Conservation (phyloP, 2,329 filamentous ascomycete species). For the Helicocarpus griseus region DNA sequence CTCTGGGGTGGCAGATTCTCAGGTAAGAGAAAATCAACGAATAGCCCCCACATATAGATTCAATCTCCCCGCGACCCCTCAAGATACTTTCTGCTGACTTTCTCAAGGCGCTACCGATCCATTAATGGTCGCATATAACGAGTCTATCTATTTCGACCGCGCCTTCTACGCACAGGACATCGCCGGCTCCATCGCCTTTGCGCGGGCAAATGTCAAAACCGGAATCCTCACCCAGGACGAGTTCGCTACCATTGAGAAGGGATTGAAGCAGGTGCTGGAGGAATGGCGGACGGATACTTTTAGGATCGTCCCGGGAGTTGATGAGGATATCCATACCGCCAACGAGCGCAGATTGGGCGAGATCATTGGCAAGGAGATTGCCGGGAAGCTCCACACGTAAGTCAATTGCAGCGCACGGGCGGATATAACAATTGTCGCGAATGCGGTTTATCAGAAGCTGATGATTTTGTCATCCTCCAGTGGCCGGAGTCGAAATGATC, state of each 20-base stretch:
- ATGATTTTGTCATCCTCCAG: slow-evolving; percentile 2
- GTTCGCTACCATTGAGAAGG: slow-evolving; percentile 59
- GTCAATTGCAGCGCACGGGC: no score
- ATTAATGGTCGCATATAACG: slow-evolving; percentile 73
- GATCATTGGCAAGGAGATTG: slow-evolving; percentile 75
- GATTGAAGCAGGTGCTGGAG: slow-evolving; percentile 45
- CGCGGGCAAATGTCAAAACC: slow-evolving; percentile 60
- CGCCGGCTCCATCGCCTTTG: slow-evolving; percentile 64
- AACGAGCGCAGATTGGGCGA: slow-evolving; percentile 57
- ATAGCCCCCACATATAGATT: slow-evolving; percentile 8
- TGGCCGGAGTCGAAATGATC: slow-evolving; percentile 78
- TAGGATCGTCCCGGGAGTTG: slow-evolving; percentile 17
- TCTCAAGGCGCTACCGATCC: slow-evolving; percentile 60
- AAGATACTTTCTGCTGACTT: neutral
- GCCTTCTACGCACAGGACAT: slow-evolving; percentile 68
- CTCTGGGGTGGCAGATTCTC: slow-evolving; percentile 41
- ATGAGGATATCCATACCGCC: slow-evolving; percentile 19
- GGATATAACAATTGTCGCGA: no score
- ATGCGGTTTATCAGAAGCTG: neutral
- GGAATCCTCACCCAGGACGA: slow-evolving; percentile 62
- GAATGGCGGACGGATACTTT: slow-evolving; percentile 25
- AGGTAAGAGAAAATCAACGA: slow-evolving; percentile 28
- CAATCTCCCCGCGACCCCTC: neutral
- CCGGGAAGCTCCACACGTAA: slow-evolving; percentile 75
- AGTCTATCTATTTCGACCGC: slow-evolving; percentile 64